Conservation (phyloP, 495 filamentous ascomycete species). For the Penicillium ucsense region DNA sequence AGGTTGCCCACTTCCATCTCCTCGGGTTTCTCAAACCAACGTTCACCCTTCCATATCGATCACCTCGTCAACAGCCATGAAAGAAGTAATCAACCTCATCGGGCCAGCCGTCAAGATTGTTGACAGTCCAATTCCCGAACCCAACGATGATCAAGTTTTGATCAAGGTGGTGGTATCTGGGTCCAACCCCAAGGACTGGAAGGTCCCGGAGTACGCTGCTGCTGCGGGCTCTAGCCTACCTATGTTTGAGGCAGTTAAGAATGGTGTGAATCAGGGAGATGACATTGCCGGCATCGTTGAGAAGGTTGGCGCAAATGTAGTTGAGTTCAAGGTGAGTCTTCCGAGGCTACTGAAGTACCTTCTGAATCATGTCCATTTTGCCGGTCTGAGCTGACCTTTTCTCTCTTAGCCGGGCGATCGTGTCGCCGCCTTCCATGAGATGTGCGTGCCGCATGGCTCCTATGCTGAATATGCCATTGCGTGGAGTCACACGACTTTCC, state of each 20-base stretch:
- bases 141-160: conserved; percentile 52
- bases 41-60: too few relatives aligned
- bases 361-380: too few relatives aligned
- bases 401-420: conserved; percentile 35
- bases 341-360: too few relatives aligned
- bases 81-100: too few relatives aligned
- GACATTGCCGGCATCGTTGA: conserved; percentile 60
- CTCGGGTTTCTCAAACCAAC: too few relatives aligned
- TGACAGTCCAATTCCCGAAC: conserved; percentile 35
- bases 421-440: conserved; percentile 61
- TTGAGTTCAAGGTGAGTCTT: conserved; percentile 40
- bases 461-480: conserved; percentile 65
- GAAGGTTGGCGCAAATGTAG: conserved; percentile 45
- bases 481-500: conserved; percentile 56
- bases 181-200: conserved; percentile 80
- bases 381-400: too few relatives aligned
- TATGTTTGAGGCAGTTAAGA: too few relatives aligned
- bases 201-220: conserved; percentile 25
- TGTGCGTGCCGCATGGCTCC: conserved; percentile 41
- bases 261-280: conserved; percentile 49
- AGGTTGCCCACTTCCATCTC: too few relatives aligned
- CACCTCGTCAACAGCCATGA: too few relatives aligned
- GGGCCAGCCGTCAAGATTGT: too few relatives aligned
- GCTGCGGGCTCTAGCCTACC: not conserved
- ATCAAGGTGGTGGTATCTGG: conserved; percentile 61